Percentiles rank a stretch among this genome's conserved stretches.
Evolutionary conservation across 225 moss, liverwort and hornwort genomes (phyloP).

Genomic region (Sphagnum tenellum): DNA sequence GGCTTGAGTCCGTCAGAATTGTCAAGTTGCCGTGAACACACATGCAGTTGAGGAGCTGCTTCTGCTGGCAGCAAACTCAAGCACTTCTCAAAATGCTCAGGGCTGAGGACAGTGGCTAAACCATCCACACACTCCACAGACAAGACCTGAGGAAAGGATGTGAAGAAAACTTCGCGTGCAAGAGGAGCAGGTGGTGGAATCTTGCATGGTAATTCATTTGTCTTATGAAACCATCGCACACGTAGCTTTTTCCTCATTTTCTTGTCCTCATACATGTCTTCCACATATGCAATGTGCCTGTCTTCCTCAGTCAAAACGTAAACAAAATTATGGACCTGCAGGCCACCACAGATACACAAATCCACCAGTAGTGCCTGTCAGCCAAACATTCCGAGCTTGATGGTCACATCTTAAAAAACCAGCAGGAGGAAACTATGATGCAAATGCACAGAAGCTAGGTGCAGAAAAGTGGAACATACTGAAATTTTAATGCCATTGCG

Average conservation of each 20-base stretch:
- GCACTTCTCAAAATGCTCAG: conserved; percentile 57
- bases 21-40: conserved; percentile 75
- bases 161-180: conserved; percentile 59
- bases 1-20: conserved; percentile 60
- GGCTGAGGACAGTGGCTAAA: conserved; percentile 64
- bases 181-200: conserved; percentile 72
- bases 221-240: conserved; percentile 88
- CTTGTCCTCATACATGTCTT: conserved; percentile 83
- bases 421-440: too few species aligned
- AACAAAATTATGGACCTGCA: conserved; percentile 67
- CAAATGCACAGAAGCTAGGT: too few species aligned
- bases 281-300: conserved; percentile 73
- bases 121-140: conserved; percentile 92
- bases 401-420: too few species aligned
- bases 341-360: background rate
- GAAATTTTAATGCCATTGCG: conserved; percentile 83
- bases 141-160: conserved; percentile 65
- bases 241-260: conserved; percentile 74
- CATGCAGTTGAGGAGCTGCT: conserved; percentile 26
- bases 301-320: conserved; percentile 86
- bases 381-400: too few species aligned
- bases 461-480: conserved; percentile 14
- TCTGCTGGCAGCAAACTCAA: conserved; percentile 25
- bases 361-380: background rate
- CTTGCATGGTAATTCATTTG: conserved; percentile 60